Conservation (phyloP, 768 basidiomycete genomes). For the Agrocybe chaxingu region DNA sequence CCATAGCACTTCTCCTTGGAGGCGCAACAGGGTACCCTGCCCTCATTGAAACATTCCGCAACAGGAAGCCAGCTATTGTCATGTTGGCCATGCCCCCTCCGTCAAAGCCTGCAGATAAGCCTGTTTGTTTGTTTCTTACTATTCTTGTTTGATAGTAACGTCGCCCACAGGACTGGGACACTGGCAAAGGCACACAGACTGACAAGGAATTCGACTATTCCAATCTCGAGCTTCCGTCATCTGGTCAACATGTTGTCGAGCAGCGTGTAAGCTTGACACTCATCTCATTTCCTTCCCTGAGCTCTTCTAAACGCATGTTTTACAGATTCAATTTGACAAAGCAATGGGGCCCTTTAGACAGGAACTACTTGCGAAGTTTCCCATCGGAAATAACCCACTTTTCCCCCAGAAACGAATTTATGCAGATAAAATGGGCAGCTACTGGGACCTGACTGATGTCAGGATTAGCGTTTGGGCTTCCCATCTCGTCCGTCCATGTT, state of each 20-base stretch:
- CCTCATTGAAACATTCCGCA: background rate
- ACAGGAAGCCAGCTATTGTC: background rate
- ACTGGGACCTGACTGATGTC: conserved; percentile 5
- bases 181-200: background rate
- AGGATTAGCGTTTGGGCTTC: conserved; percentile 6
- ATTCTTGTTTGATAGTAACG: background rate
- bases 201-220: conserved; percentile 2
- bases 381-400: conserved; percentile 1
- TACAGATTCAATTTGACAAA: conserved; percentile 1
- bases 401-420: conserved; percentile 8
- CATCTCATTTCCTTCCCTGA: background rate
- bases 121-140: background rate
- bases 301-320: background rate
- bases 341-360: background rate
- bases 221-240: conserved; percentile 3
- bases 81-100: conserved; percentile 7
- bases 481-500: background rate
- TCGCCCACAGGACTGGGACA: background rate
- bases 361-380: conserved; percentile 1
- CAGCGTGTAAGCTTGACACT: background rate
- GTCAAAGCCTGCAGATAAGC: background rate
- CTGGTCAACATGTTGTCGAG: conserved; percentile 2
- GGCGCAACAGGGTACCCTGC: background rate
- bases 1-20: background rate
- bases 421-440: background rate